Evolutionary conservation across 768 basidiomycete genomes (phyloP), one percentile per base, ranked within the genome.

Genomic region (Lentinula lateritia): DNA sequence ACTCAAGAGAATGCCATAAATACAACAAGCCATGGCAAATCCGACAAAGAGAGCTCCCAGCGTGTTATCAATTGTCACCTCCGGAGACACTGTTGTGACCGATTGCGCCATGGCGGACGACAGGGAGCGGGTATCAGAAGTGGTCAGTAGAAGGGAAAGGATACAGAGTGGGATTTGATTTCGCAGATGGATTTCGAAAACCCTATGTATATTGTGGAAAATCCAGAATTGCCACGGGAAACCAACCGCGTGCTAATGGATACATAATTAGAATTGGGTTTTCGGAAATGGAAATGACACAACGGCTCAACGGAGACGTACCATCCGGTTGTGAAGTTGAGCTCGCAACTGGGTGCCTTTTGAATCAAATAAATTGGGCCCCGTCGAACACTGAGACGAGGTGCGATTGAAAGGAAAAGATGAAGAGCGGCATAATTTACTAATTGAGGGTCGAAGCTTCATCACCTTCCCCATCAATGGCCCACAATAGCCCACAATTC

Each of bases 21-120:
- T 66, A 52, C 70, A 75, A 64, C 78, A 81, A 5, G 87, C 80
- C 43, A 77, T 70, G 0, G 80, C 77, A 63, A 85, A 86, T 36
- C 87, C 87, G 50, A 86, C 67, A 63, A 87, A 80, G 48, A 82
- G 71, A 16, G 86, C 85, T 39, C 87, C 87, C 15, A 88, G 77
- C 0, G 87, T 87, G 65, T 75, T 78, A 60, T 78, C 70, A 57
- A 81, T 68, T 57, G 64, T 72, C 60, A 67, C 32, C 36, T n/a
- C 50, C 12, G 50, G 23, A 10, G 42, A 46, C 32, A 59, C 58
- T 16, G 42, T 43, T 34, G 15, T 28, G n/a, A 50, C 20, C 58
- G 28, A 15, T 13, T 39, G 20, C 32, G 54, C 36, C 41, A 48
- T 59, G 10, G 9, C 13, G 28, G 13, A 38, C 42, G 45, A 43